Conservation (phyloP, 768 basidiomycete species). For the Porphyrellus cyaneotinctus region DNA sequence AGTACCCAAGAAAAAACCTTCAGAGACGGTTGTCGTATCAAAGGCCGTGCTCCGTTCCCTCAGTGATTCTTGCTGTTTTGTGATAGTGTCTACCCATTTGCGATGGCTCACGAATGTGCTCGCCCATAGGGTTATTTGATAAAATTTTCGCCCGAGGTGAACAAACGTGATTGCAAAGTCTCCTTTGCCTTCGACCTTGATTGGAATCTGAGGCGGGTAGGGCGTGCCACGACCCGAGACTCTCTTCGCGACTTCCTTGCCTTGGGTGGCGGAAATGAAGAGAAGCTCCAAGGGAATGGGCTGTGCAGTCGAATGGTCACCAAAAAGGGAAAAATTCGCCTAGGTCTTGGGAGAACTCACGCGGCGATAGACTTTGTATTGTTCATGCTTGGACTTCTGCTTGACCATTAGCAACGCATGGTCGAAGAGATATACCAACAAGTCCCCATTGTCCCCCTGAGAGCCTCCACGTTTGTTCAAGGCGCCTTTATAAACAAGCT, state of each 20-base stretch:
- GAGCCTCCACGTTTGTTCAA: slow-evolving; percentile 78
- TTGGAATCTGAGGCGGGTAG: slow-evolving; percentile 45
- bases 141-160: slow-evolving; percentile 89
- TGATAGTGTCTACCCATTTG: slow-evolving; percentile 92
- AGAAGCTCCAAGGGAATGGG: slow-evolving; percentile 96
- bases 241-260: slow-evolving; percentile 42
- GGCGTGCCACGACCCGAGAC: slow-evolving; percentile 38
- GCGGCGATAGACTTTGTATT: slow-evolving; percentile 88
- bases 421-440: slow-evolving; percentile 94
- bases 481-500: slow-evolving; percentile 87
- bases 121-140: slow-evolving; percentile 89
- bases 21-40: slow-evolving; percentile 78
- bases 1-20: slow-evolving; percentile 80
- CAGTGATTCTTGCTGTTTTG: slow-evolving; percentile 83
- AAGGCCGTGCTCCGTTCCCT: slow-evolving; percentile 83
- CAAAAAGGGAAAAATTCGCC: background rate
- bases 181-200: slow-evolving; percentile 65
- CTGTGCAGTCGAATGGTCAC: slow-evolving; percentile 37
- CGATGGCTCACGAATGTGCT: slow-evolving; percentile 77
- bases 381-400: slow-evolving; percentile 89
- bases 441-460: slow-evolving; percentile 77
- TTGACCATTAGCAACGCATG: slow-evolving; percentile 95
- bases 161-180: slow-evolving; percentile 92
- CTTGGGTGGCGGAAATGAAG: slow-evolving; percentile 67
- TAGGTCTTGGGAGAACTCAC: slow-evolving; percentile 44